Percentiles rank a stretch among this genome's conserved stretches.
These are phyloP conservation scores for Rhizophlyctis rosea DNA, from an alignment of 192 early-diverging fungal species.

Conservation along the genomic window DNA sequence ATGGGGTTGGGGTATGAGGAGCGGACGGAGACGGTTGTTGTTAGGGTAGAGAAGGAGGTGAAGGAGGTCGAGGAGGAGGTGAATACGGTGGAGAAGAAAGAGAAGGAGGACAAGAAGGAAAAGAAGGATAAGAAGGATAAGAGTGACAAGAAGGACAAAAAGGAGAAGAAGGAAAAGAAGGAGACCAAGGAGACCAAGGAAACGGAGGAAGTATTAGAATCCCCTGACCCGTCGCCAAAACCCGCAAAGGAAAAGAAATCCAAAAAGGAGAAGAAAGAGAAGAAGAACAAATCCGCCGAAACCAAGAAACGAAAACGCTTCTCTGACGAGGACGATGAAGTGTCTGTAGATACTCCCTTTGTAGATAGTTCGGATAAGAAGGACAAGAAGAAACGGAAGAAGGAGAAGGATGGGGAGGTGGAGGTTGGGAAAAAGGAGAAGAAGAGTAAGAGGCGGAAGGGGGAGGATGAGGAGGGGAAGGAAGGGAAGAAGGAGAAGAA, in stretches of 20 bases:
- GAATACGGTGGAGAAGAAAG: conserved; percentile 4
- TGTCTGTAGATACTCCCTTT: background rate
- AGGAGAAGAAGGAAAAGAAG: conserved; percentile 29
- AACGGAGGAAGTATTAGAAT: conserved; percentile 22
- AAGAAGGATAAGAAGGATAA: conserved; percentile 14
- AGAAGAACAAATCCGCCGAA: conserved; percentile 34
- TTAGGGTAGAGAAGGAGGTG: conserved; percentile 12
- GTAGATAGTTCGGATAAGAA: conserved; percentile 6
- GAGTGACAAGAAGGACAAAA: conserved; percentile 26
- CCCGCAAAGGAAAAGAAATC: conserved; percentile 16
- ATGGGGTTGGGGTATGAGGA: background rate
- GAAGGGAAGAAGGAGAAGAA: conserved; percentile 45
- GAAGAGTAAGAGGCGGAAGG: conserved; percentile 28
- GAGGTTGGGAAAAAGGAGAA: conserved; percentile 25
- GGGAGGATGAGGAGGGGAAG: conserved; percentile 34
- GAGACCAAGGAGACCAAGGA: conserved; percentile 39
- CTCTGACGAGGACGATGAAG: conserved; percentile 15
- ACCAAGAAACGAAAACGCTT: conserved; percentile 24
- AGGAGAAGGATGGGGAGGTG: conserved; percentile 35
- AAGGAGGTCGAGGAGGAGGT: conserved; percentile 4
- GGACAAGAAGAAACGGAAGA: conserved; percentile 46
- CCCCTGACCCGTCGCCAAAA: background rate
- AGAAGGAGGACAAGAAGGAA: conserved; percentile 11
- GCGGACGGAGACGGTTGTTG: background rate
- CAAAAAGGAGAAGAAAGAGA: conserved; percentile 15